Evolutionary conservation across 768 basidiomycete species (phyloP), one percentile per base, ranked within the genome.

Genomic region (Saitozyma podzolica): DNA sequence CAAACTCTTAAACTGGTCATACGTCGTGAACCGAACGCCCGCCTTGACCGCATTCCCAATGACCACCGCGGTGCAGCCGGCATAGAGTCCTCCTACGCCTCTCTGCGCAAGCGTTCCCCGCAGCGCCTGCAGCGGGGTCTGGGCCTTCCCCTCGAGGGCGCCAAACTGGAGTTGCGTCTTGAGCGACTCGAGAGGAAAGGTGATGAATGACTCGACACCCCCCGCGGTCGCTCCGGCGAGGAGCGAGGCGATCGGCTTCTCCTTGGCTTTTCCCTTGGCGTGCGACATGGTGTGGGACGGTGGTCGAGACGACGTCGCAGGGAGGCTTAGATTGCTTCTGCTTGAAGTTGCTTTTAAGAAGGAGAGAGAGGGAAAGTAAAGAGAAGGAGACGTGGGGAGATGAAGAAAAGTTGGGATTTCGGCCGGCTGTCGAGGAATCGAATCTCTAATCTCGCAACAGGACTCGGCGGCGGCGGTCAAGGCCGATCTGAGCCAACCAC

Each of bases 11-110:
- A 93, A 94, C 75, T 88, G 84, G 76, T 97, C 94, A 80, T 99
- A 99, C 68, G 87, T 89, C 60, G 96, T 85, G 79, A 99, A 99
- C 49, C 96, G 84, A 43, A 99, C 94, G 4, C 94, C 96, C 0
- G 96, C 96, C 82, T 99, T 99, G 68, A 86, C 76, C 0, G 94
- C 85, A 78, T 98, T 98, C 11, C 95, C 96, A 13, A 92, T 83
- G 6, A 98, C 86, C 14, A 98, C 84, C 0, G 96, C 95, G 17
- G 85, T 85, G 72, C 90, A 92, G 74, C 94, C 93, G 0, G 92
- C 90, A 69, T 99, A 99, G n/a, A 99, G 83, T 0, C 95, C 96
- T 0, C 78, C 75, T 13, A 96, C 68, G 9, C 96, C 96, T 64
- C 89, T 87, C 0, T 84, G 84, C 63, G 84, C 83, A 39, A 95